These are phyloP conservation scores for Tephrocybe sp. DNA, from an alignment of 768 basidiomycete species.

Conservation along the genomic window DNA sequence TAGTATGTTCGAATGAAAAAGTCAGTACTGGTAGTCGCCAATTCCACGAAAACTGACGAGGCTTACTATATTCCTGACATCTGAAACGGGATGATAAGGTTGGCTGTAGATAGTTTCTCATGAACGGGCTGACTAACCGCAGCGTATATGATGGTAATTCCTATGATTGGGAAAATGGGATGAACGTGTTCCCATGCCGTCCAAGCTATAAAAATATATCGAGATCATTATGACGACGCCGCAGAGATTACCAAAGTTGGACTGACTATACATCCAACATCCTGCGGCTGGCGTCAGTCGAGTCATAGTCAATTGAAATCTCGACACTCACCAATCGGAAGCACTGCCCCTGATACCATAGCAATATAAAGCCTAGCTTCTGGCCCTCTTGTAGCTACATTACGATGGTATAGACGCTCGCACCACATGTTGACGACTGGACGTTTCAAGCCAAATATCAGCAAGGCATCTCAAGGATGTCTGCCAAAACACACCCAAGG, in stretches of 20 bases:
- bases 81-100: neutral
- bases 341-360: neutral
- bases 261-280: slow-evolving; percentile 6
- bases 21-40: neutral
- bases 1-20: neutral
- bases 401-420: neutral
- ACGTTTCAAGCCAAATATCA: neutral
- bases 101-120: neutral
- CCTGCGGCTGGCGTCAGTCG: neutral
- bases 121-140: neutral
- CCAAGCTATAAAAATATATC: neutral
- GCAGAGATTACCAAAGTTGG: too few species aligned
- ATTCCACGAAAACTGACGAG: neutral
- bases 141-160: slow-evolving; percentile 2
- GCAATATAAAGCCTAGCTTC: slow-evolving; percentile 3
- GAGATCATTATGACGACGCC: neutral
- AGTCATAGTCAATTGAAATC: neutral
- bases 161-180: neutral
- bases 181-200: slow-evolving; percentile 2
- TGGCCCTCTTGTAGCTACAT: neutral
- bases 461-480: neutral
- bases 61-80: slow-evolving; percentile 3
- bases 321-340: neutral
- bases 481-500: neutral
- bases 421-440: slow-evolving; percentile 2